phyloP scores from a whole-genome alignment of 1,139 yeast species.

The Wickerhamiella infanticola region DNA sequence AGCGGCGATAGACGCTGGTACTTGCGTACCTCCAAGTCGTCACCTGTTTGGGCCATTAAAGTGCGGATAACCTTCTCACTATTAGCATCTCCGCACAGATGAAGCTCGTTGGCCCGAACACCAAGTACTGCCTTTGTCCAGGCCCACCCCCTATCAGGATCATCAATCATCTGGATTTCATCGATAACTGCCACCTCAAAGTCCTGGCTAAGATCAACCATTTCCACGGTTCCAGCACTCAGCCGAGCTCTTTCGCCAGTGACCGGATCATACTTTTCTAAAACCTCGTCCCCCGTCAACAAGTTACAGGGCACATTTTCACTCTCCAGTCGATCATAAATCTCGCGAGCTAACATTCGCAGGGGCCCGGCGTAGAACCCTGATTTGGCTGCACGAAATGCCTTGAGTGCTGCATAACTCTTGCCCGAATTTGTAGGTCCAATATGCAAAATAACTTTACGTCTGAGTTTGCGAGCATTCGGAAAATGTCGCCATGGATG shows the following conservation, averaged over 20 bases:
- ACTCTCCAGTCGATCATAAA: slow-evolving; percentile 60
- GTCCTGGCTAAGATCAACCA: slow-evolving; percentile 53
- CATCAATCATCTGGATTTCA: slow-evolving; percentile 92
- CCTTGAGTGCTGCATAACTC: slow-evolving; percentile 66
- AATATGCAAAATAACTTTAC: slow-evolving; percentile 75
- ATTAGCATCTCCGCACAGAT: slow-evolving; percentile 85
- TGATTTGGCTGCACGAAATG: slow-evolving; percentile 47
- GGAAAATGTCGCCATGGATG: slow-evolving; percentile 39
- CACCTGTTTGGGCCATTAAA: slow-evolving; percentile 59
- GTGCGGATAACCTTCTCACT: slow-evolving; percentile 50
- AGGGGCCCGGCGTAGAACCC: slow-evolving; percentile 96
- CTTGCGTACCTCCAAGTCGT: slow-evolving; percentile 47
- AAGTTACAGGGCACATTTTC: slow-evolving; percentile 63
- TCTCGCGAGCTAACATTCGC: slow-evolving; percentile 77
- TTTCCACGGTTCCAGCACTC: slow-evolving; percentile 85
- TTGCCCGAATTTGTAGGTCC: slow-evolving; percentile 99
- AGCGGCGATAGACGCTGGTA: slow-evolving; percentile 68
- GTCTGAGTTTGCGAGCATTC: slow-evolving; percentile 59
- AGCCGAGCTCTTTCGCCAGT: slow-evolving; percentile 54
- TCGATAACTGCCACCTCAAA: slow-evolving; percentile 86
- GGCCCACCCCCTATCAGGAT: slow-evolving; percentile 69
- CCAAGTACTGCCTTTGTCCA: slow-evolving; percentile 92
- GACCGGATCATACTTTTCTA: slow-evolving; percentile 44
- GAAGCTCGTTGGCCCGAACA: slow-evolving; percentile 70
- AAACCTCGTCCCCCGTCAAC: slow-evolving; percentile 86